These are phyloP conservation scores for Sergeia podlipaevii DNA, from an alignment of 208 protist species.

Conservation along the genomic window DNA sequence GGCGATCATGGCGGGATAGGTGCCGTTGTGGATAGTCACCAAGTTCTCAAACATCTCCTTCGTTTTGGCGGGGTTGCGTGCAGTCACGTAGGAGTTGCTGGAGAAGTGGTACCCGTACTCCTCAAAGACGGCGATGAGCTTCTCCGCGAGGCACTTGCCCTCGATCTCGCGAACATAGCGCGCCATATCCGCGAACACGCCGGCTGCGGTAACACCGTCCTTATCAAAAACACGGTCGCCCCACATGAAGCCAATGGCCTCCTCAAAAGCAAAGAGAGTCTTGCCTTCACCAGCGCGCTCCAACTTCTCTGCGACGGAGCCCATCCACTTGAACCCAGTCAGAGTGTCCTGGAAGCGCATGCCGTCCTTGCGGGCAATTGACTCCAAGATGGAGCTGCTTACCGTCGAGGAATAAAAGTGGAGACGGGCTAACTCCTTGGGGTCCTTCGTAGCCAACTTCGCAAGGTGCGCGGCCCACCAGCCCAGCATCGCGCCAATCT, in stretches of 20 bases:
- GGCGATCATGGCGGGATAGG: conserved; percentile 50
- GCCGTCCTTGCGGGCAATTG: conserved; percentile 93
- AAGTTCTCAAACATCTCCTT: conserved; percentile 73
- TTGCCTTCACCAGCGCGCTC: conserved; percentile 20
- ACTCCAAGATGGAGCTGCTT: conserved; percentile 82
- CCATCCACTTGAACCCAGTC: conserved; percentile 99
- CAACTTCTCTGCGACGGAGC: conserved; percentile 71
- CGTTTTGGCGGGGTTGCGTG: conserved; percentile 73
- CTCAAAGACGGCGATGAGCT: conserved; percentile 77
- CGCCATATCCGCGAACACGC: conserved; percentile 91
- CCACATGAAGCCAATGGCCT: conserved; percentile 97
- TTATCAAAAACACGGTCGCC: conserved; percentile 94
- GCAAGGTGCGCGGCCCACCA: conserved; percentile 95
- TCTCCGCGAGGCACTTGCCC: conserved; percentile 36
- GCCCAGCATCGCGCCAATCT: conserved; percentile 96
- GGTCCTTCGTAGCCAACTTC: conserved; percentile 32
- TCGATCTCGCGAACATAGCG: conserved; percentile 47
- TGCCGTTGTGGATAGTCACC: conserved; percentile 19
- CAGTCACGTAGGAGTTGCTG: conserved; percentile 93
- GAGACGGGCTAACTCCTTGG: conserved; percentile 34
- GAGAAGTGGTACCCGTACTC: conserved; percentile 89
- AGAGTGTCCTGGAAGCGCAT: conserved; percentile 93
- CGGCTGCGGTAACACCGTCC: conserved; percentile 95
- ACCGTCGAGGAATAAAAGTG: conserved; percentile 78
- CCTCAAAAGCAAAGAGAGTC: conserved; percentile 95